A percentile compares a stretch with the other conserved stretches of the same genome.
These are phyloP conservation scores for Wickerhamiella vanderwaltii DNA, from an alignment of 805 yeast genomes.

Conservation along the genomic window DNA sequence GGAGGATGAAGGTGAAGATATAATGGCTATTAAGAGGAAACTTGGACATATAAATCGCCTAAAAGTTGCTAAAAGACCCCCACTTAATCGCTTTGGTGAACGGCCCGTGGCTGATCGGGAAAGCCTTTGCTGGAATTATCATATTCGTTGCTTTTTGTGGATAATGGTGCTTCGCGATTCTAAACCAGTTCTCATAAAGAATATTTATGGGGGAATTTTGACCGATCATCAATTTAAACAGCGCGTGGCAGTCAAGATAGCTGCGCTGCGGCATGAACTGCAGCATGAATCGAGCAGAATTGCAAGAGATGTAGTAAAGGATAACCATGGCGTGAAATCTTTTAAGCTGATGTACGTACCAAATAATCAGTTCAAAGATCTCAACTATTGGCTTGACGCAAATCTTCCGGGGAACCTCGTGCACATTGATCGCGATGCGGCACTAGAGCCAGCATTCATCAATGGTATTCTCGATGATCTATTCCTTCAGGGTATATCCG, in stretches of 20 bases:
- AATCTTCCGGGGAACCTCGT: not conserved
- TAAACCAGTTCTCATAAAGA: not conserved
- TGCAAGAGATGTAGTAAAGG: not conserved
- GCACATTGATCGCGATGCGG: not conserved
- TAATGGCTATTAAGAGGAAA: too few species aligned
- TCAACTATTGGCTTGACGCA: not conserved
- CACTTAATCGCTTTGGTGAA: too few species aligned
- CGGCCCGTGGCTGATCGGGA: not conserved
- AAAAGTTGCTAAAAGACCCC: too few species aligned
- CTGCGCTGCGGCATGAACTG: not conserved
- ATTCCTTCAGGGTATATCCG: not conserved
- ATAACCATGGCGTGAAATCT: not conserved
- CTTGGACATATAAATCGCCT: too few species aligned
- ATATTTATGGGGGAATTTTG: not conserved
- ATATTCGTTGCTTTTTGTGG: not conserved
- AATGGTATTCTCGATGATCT: constrained; percentile 1
- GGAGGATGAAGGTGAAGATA: too few species aligned
- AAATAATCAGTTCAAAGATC: not conserved
- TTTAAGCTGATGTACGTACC: not conserved
- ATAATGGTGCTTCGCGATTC: not conserved
- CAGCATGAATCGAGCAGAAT: not conserved
- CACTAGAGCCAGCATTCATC: not conserved
- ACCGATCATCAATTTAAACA: not conserved
- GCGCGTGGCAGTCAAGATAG: not conserved
- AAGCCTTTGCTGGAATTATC: not conserved